Evolutionary conservation across 306 rosid genomes (phyloP), one percentile per base, ranked within the genome.

Genomic region (Castanospermum australe): DNA sequence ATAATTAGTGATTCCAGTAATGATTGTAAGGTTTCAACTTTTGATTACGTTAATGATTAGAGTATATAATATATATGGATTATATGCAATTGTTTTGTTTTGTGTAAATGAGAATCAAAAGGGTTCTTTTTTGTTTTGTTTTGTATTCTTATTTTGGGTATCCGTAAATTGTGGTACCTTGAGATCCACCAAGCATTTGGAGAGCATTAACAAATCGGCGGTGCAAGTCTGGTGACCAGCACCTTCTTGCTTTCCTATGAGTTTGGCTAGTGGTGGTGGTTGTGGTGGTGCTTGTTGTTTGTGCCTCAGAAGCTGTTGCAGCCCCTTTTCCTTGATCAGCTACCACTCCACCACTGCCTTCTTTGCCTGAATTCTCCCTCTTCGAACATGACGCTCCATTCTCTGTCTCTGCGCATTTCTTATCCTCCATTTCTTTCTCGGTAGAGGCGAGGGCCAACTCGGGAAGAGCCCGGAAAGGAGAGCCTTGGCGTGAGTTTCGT

Each of bases 161-260:
- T 32, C 5, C 12, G 1, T 61, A 9, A 14, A 42, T 30, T n/a
- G 5, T 44, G 15, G 59, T 86, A 92, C 99, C 99, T 87, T 96
- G 99, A 82, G 99, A 96, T 67, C 98, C 99, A 63, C 99, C 99
- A 39, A 96, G 99, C 91, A 93, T 90, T 67, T 93, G 97, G 71
- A 96, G 99, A 62, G 99, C 99, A 85, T 86, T 90, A n/a, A 96
- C 97, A 77, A 96, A 96, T 84, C 94, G 56, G 30, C 98, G 85
- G 87, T 96, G 99, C 92, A 96, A 84, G 68, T 96, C 99, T 0
- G 99, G 98, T 28, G 99, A 96, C 99, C 99, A 96, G 48, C 97
- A 96, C 82, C 99, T 86, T 77, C 99, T 88, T 8, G 99, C 99
- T 85, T 96, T 96, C 83, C 99, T 81, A 38, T 93, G 98, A 81